Evolutionary conservation across 2,329 filamentous ascomycete species (phyloP).

Genomic region (Exserohilum rostratum): DNA sequence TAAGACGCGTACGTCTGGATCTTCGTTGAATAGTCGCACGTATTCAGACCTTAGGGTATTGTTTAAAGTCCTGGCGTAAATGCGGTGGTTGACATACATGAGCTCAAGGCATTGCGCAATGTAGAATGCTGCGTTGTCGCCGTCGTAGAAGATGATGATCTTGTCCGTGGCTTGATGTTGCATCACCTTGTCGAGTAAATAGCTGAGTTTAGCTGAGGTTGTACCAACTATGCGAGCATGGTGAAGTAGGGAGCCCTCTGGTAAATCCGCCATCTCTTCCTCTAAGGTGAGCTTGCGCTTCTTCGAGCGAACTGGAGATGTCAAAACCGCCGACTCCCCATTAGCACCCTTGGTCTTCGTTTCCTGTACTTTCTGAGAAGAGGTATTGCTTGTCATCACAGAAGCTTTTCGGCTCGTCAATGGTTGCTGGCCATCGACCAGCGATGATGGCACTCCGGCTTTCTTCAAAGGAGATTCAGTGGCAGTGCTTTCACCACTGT

Average conservation of each 20-base stretch:
- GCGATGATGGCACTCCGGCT: constrained; percentile 50
- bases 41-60: constrained; percentile 72
- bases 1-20: constrained; percentile 72
- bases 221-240: constrained; percentile 74
- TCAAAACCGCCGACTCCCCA: neutral
- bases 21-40: constrained; percentile 77
- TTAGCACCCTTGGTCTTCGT: neutral
- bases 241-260: constrained; percentile 60
- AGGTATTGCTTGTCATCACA: constrained; percentile 24
- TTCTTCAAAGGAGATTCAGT: constrained; percentile 33
- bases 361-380: constrained; percentile 25
- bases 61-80: constrained; percentile 69
- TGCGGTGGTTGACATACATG: constrained; percentile 65
- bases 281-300: constrained; percentile 43
- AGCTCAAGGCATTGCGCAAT: constrained; percentile 82
- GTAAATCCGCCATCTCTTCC: constrained; percentile 39
- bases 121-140: constrained; percentile 85
- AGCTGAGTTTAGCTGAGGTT: constrained; percentile 84
- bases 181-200: constrained; percentile 76
- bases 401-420: constrained; percentile 36
- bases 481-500: constrained; percentile 3
- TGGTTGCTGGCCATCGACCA: constrained; percentile 46
- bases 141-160: constrained; percentile 91
- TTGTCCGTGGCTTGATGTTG: constrained; percentile 75
- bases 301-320: constrained; percentile 27